These are phyloP conservation scores for Brassica incana DNA, from an alignment of 345 rosid species.

Conservation along the genomic window DNA sequence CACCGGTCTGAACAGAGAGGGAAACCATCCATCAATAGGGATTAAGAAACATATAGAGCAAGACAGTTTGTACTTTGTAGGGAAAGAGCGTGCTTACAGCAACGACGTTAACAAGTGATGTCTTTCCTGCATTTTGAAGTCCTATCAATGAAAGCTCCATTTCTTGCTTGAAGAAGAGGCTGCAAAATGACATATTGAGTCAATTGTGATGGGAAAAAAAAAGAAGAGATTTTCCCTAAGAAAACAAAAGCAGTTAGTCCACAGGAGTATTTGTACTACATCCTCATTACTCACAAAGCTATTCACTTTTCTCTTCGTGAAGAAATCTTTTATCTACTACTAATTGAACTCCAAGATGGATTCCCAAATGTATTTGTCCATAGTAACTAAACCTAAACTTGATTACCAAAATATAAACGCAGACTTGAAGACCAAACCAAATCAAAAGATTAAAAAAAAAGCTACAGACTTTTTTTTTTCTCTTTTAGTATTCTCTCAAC, in stretches of 20 bases:
- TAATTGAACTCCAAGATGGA: background rate
- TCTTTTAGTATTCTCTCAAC: background rate
- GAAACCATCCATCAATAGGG: constrained; percentile 29
- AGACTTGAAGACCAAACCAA: background rate
- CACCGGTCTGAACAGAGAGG: constrained; percentile 65
- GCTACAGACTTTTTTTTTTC: background rate
- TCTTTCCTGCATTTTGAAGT: constrained; percentile 86
- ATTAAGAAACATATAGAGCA: constrained; percentile 6
- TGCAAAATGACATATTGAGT: constrained; percentile 37
- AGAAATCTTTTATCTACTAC: background rate
- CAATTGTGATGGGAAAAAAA: background rate
- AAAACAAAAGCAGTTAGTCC: background rate
- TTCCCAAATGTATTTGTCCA: background rate
- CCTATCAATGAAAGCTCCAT: constrained; percentile 90
- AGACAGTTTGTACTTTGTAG: too few species aligned
- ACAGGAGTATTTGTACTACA: background rate
- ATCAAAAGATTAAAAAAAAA: background rate
- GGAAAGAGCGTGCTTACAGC: constrained; percentile 53
- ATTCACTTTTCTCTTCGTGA: background rate
- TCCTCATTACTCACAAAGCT: background rate
- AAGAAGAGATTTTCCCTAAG: background rate
- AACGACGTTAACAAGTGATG: constrained; percentile 78
- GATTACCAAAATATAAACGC: background rate
- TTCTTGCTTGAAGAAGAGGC: constrained; percentile 85
- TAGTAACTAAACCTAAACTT: background rate